phyloP scores from a whole-genome alignment of 2,329 filamentous ascomycete genomes.

The Sodiomyces alkalinus region DNA sequence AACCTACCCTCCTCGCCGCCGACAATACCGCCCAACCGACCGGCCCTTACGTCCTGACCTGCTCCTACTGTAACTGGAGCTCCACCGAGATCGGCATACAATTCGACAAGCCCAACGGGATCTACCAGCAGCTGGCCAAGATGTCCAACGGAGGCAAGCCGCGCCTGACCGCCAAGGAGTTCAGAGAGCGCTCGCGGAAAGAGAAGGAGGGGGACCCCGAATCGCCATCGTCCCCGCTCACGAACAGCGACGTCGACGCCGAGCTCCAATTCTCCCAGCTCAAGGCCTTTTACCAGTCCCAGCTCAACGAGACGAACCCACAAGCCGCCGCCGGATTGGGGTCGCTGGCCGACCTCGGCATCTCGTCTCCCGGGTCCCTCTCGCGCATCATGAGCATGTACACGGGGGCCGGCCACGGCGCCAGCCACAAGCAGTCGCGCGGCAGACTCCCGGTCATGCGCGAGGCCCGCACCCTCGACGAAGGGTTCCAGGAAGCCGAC shows the following conservation, averaged over 20 bases:
- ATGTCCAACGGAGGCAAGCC: conserved; percentile 46
- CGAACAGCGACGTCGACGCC: conserved; percentile 35
- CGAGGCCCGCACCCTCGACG: conserved; percentile 54
- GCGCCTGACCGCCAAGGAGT: conserved; percentile 33
- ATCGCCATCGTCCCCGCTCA: conserved; percentile 18
- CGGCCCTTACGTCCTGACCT: conserved; percentile 61
- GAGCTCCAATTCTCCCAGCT: conserved; percentile 63
- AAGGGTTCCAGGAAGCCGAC: conserved; percentile 53
- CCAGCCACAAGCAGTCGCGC: conserved; percentile 52
- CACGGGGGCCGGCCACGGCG: conserved; percentile 46
- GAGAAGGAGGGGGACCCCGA: conserved; percentile 29
- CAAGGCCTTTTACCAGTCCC: conserved; percentile 66
- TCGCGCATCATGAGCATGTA: conserved; percentile 88
- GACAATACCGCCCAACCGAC: conserved; percentile 20
- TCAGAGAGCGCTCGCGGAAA: conserved; percentile 32
- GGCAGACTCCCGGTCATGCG: conserved; percentile 51
- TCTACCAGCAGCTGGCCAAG: conserved; percentile 64
- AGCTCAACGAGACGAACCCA: conserved; percentile 49
- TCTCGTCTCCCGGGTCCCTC: conserved; percentile 65
- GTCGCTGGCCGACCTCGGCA: conserved; percentile 34
- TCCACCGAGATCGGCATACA: conserved; percentile 79
- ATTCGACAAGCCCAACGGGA: conserved; percentile 79
- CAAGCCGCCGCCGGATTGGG: conserved; percentile 30
- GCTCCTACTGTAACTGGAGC: conserved; percentile 86
- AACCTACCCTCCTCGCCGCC: conserved; percentile 26